Evolutionary conservation across 768 basidiomycete species (phyloP).

Genomic region (Arthromyces matolae): DNA sequence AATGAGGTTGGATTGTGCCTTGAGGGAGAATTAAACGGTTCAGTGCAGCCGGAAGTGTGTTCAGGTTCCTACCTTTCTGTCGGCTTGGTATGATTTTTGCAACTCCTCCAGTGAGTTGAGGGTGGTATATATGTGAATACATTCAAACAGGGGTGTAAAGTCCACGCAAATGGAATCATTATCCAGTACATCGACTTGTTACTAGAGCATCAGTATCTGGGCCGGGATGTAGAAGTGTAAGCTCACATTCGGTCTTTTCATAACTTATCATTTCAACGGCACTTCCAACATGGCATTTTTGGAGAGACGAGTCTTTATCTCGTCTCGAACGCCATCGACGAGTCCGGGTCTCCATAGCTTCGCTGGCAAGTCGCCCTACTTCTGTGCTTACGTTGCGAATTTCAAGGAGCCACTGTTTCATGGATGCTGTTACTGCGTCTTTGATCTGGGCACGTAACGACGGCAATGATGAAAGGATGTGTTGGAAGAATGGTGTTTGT

Average conservation of each 20-base stretch:
- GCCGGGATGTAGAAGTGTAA: not conserved
- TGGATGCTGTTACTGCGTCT: slow-evolving; percentile 89
- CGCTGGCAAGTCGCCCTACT: slow-evolving; percentile 84
- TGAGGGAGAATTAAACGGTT: too few species aligned
- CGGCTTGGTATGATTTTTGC: slow-evolving; percentile 92
- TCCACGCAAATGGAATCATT: slow-evolving; percentile 87
- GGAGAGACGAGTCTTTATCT: slow-evolving; percentile 80
- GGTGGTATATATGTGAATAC: slow-evolving; percentile 93
- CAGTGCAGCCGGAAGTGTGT: too few species aligned
- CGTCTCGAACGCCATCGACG: slow-evolving; percentile 80
- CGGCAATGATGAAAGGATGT: slow-evolving; percentile 88
- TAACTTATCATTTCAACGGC: slow-evolving; percentile 89
- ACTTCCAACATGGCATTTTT: slow-evolving; percentile 78
- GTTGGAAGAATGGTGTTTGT: slow-evolving; percentile 89
- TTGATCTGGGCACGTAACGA: slow-evolving; percentile 87
- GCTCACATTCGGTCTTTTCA: slow-evolving; percentile 91
- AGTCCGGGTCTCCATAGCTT: slow-evolving; percentile 82
- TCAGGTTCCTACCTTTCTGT: slow-evolving; percentile 65
- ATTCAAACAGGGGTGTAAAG: slow-evolving; percentile 93
- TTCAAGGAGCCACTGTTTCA: slow-evolving; percentile 96
- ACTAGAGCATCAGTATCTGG: slow-evolving; percentile 9
- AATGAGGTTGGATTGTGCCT: slow-evolving; percentile 98
- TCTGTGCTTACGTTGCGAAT: slow-evolving; percentile 84
- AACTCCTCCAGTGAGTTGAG: slow-evolving; percentile 89
- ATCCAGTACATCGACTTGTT: slow-evolving; percentile 82